phyloP scores from a whole-genome alignment of 495 filamentous ascomycete species.

The Penicillium pulvis region DNA sequence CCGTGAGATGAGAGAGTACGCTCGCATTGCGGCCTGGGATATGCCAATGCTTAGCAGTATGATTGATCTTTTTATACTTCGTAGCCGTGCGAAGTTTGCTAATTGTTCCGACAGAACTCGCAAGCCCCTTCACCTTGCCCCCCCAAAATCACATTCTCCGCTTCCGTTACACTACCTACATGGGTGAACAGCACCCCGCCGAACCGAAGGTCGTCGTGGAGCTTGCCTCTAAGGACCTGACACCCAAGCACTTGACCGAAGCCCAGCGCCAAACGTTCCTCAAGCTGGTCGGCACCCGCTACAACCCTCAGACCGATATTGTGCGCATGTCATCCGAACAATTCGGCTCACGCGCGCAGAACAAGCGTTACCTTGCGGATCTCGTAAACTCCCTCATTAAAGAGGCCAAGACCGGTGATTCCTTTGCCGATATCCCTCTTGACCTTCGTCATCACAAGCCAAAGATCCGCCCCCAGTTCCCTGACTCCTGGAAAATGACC shows the following conservation, averaged over 20 bases:
- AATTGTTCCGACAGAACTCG: conserved; percentile 60
- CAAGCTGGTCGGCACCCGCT: conserved; percentile 85
- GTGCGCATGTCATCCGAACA: conserved; percentile 91
- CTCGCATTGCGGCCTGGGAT: conserved; percentile 89
- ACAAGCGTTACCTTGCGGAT: conserved; percentile 91
- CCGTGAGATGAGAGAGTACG: conserved; percentile 85
- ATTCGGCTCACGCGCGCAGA: conserved; percentile 85
- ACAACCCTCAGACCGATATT: conserved; percentile 83
- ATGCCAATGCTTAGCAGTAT: conserved; percentile 88
- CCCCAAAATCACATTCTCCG: conserved; percentile 71
- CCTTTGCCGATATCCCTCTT: conserved; percentile 85
- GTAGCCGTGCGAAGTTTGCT: conserved; percentile 16
- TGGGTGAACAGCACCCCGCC: conserved; percentile 91
- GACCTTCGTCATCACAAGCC: conserved; percentile 85
- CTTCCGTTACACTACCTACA: conserved; percentile 96
- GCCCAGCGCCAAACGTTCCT: conserved; percentile 76
- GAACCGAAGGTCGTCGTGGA: conserved; percentile 92
- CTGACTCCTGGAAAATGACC: conserved; percentile 78
- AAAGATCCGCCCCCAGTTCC: conserved; percentile 70
- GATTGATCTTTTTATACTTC: conserved; percentile 26
- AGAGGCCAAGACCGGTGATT: conserved; percentile 81
- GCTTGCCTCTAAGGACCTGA: conserved; percentile 72
- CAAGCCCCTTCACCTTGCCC: conserved; percentile 72
- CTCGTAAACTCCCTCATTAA: conserved; percentile 69
- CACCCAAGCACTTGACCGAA: conserved; percentile 56